Evolutionary conservation across 1,284 basidiomycete genomes (phyloP).

Genomic region (Cryptococcus sp.): DNA sequence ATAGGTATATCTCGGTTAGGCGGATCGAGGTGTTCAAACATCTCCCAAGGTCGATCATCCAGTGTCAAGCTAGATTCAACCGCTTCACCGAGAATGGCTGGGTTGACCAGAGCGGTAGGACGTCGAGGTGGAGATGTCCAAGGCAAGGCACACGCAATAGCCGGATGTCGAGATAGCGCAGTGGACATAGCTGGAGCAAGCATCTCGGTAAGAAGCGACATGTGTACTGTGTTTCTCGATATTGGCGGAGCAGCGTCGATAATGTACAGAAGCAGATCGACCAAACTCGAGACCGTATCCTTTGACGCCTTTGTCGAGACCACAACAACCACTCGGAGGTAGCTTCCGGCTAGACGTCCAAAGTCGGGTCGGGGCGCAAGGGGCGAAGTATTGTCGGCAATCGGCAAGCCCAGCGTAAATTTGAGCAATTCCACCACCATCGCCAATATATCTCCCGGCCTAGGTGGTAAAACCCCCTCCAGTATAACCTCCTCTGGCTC

Average conservation of each 20-base stretch:
- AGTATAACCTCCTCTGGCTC: not conserved
- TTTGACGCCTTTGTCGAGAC: not conserved
- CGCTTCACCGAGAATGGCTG: not conserved
- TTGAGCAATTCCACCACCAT: conserved; percentile 28
- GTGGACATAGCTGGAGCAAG: conserved; percentile 12
- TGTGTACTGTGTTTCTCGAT: conserved; percentile 19
- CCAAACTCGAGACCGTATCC: conserved; percentile 9
- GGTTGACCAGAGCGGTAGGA: conserved; percentile 21
- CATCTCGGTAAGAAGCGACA: conserved; percentile 28
- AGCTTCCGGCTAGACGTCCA: conserved; percentile 24
- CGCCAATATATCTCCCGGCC: conserved; percentile 24
- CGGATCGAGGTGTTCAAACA: conserved; percentile 36
- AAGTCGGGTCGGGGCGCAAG: conserved; percentile 35
- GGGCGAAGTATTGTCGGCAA: conserved; percentile 16
- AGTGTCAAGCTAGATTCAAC: conserved; percentile 18
- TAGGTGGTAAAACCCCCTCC: conserved; percentile 13
- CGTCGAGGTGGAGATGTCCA: conserved; percentile 19
- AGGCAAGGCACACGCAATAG: conserved; percentile 24
- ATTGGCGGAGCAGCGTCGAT: conserved; percentile 24
- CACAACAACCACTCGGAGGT: conserved; percentile 29
- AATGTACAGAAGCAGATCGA: conserved; percentile 31
- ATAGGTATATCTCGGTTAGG: conserved; percentile 10
- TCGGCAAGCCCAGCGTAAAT: conserved; percentile 26
- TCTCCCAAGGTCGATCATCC: conserved; percentile 44
- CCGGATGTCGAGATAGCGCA: conserved; percentile 5